Conservation (phyloP, 73 alveolate genomes). For the Paramecium sonneborni region DNA sequence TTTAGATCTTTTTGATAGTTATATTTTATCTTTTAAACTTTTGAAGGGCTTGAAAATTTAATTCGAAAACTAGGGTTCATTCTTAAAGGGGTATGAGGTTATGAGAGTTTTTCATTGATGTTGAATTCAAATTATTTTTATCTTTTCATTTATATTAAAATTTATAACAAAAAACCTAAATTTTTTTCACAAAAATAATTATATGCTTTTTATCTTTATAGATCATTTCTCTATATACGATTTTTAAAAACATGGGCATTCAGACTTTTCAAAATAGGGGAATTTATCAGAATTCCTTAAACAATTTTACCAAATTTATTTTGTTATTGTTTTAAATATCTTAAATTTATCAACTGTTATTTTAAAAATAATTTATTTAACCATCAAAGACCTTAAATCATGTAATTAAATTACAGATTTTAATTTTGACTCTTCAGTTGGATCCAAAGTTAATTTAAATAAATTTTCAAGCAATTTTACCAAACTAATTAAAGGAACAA, state of each 20-base stretch:
- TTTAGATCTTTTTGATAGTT: not conserved
- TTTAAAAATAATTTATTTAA: not conserved
- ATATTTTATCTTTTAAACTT: not conserved
- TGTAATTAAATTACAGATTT: not conserved
- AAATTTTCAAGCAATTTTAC: not conserved
- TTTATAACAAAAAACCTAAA: not conserved
- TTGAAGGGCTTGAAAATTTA: not conserved
- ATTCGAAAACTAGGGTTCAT: not conserved
- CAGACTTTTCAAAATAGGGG: slow-evolving; percentile 41
- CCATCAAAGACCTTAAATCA: not conserved
- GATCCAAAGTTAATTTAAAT: not conserved
- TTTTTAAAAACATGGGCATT: not conserved
- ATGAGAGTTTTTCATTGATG: not conserved
- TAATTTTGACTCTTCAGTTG: not conserved
- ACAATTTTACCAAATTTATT: slow-evolving; percentile 28
- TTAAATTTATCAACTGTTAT: not conserved
- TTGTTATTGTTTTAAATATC: not conserved
- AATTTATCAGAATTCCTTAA: not conserved
- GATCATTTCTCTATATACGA: not conserved
- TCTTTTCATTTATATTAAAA: not conserved
- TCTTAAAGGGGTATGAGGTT: not conserved
- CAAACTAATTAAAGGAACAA: not conserved
- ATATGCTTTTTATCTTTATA: not conserved
- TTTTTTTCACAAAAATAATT: not conserved
- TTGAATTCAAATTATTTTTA: not conserved